Percentiles rank a stretch among this genome's conserved stretches.
These are phyloP conservation scores for Mortierella sp. DNA, from an alignment of 371 early-diverging fungal species.

Conservation along the genomic window DNA sequence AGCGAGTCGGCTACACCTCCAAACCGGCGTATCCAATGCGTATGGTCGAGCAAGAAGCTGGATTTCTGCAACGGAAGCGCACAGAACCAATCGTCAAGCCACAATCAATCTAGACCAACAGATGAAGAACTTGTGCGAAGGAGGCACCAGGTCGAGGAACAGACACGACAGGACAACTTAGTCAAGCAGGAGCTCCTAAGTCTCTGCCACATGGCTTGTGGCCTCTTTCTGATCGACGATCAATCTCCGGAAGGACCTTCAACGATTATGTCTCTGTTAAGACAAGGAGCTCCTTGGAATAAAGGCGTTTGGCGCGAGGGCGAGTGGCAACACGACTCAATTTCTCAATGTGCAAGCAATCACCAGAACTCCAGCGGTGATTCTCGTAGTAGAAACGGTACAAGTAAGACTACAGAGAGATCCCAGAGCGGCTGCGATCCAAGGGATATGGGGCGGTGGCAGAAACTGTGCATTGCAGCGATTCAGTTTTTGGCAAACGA, in stretches of 20 bases:
- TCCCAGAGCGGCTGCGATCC: background rate
- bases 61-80: constrained; percentile 30
- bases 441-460: constrained; percentile 46
- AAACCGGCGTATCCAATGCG: constrained; percentile 18
- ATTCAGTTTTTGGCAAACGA: constrained; percentile 54
- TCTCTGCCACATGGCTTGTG: constrained; percentile 54
- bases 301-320: constrained; percentile 54
- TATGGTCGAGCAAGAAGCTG: constrained; percentile 25
- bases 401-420: background rate
- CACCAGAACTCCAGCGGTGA: too few species aligned
- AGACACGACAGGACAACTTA: constrained; percentile 32
- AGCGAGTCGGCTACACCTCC: background rate
- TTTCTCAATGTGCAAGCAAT: constrained; percentile 5
- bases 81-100: background rate
- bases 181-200: constrained; percentile 46
- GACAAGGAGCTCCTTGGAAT: constrained; percentile 44
- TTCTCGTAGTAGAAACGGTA: background rate
- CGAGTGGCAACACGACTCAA: constrained; percentile 39
- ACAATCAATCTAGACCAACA: background rate
- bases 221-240: constrained; percentile 38
- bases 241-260: constrained; percentile 17
- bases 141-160: constrained; percentile 43
- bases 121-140: constrained; percentile 29
- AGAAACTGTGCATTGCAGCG: constrained; percentile 40
- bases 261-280: constrained; percentile 50